Conservation (phyloP, 257 asterid species). For the Jacaranda copaia region DNA sequence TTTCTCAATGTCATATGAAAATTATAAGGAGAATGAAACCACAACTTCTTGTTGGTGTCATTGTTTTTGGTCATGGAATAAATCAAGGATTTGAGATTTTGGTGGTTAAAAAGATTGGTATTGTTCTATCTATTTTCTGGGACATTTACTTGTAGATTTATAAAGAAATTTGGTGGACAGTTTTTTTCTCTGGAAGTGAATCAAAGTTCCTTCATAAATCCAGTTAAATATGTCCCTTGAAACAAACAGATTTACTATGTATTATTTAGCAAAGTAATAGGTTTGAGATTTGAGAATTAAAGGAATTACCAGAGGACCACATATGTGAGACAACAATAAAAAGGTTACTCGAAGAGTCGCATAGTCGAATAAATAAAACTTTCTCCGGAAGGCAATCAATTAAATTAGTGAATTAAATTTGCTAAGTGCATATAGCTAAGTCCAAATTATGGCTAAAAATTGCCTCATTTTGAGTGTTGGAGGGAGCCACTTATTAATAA, state of each 20-base stretch:
- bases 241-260: neutral
- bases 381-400: too few species aligned
- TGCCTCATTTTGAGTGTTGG: neutral
- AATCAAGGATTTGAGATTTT: neutral
- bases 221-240: slow-evolving; percentile 10
- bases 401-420: too few species aligned
- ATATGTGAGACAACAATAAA: too few species aligned
- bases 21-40: too few species aligned
- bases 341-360: too few species aligned
- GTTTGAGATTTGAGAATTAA: neutral
- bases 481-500: too few species aligned
- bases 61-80: neutral
- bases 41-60: slow-evolving; percentile 16
- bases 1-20: too few species aligned
- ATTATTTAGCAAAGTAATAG: neutral
- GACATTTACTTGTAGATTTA: neutral
- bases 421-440: neutral
- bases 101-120: neutral
- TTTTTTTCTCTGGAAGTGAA: too few species aligned
- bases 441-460: neutral
- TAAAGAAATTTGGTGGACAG: neutral
- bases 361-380: too few species aligned
- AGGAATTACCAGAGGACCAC: too few species aligned
- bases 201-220: neutral
- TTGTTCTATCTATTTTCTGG: slow-evolving; percentile 6